These are phyloP conservation scores for Rhodomyrtus psidioides DNA, from an alignment of 441 rosid genomes.

Conservation along the genomic window DNA sequence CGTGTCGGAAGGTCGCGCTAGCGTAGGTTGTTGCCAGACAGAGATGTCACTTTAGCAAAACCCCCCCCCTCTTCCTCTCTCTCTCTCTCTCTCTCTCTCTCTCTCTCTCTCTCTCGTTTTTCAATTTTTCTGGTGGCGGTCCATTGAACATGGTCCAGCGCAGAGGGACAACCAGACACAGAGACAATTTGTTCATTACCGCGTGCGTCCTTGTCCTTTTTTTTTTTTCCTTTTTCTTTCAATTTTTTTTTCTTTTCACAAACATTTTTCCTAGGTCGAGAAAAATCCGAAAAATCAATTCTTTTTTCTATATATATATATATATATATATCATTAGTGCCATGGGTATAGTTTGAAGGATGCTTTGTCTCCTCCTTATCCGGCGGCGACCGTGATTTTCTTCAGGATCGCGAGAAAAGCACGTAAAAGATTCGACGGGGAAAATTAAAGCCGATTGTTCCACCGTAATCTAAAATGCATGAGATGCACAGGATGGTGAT, in stretches of 20 bases:
- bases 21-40: background rate
- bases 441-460: too few species aligned
- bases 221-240: too few species aligned
- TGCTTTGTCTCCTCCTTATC: too few species aligned
- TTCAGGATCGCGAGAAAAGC: too few species aligned
- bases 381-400: too few species aligned
- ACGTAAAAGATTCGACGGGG: too few species aligned
- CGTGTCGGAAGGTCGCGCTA: background rate
- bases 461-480: too few species aligned
- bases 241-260: background rate
- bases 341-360: too few species aligned
- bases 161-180: background rate
- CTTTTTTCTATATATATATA: background rate
- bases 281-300: background rate
- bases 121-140: background rate
- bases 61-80: background rate
- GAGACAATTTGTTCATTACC: background rate
- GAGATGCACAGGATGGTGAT: too few species aligned
- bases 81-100: too few species aligned
- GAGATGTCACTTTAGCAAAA: background rate
- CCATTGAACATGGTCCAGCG: background rate
- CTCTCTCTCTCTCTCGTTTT: background rate
- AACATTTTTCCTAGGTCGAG: background rate
- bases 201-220: too few species aligned
- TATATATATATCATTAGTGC: too few species aligned